Percentiles rank a stretch among this genome's conserved stretches.
Evolutionary conservation across 2,329 filamentous ascomycete genomes (phyloP).

Genomic region (Colletotrichum sp.): DNA sequence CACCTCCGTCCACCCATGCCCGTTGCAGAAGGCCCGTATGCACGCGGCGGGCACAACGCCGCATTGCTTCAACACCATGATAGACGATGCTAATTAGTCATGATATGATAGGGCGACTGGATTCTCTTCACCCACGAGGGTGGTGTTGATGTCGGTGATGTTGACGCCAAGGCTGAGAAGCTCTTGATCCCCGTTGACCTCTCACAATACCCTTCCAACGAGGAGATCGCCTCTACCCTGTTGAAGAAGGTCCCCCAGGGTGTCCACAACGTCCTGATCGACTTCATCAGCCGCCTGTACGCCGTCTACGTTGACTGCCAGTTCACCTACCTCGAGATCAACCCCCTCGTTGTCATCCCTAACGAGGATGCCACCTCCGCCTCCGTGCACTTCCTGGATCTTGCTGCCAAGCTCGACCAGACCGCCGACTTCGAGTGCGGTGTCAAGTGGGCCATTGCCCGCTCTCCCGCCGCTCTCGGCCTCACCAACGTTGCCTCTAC

Average conservation of each 20-base stretch:
- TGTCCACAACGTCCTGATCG: constrained; percentile 96
- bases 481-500: constrained; percentile 70
- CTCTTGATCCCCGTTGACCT: constrained; percentile 96
- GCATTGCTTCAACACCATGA: neutral
- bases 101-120: constrained; percentile 82
- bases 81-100: constrained; percentile 9
- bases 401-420: constrained; percentile 98
- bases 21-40: neutral
- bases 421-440: constrained; percentile 99
- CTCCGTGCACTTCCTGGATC: constrained; percentile 95
- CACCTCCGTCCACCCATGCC: constrained; percentile 8
- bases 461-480: constrained; percentile 87
- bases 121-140: constrained; percentile 99
- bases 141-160: constrained; percentile 99
- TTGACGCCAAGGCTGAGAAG: constrained; percentile 99
- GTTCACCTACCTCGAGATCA: constrained; percentile 99
- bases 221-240: constrained; percentile 83
- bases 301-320: constrained; percentile 99
- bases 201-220: constrained; percentile 92
- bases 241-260: constrained; percentile 94
- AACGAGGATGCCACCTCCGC: constrained; percentile 92
- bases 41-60: neutral
- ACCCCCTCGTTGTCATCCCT: constrained; percentile 97
- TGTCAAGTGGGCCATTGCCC: constrained; percentile 97
- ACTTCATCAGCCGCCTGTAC: constrained; percentile 98